Conservation (phyloP, 805 yeast species). For the Metschnikowia kofuensis region DNA sequence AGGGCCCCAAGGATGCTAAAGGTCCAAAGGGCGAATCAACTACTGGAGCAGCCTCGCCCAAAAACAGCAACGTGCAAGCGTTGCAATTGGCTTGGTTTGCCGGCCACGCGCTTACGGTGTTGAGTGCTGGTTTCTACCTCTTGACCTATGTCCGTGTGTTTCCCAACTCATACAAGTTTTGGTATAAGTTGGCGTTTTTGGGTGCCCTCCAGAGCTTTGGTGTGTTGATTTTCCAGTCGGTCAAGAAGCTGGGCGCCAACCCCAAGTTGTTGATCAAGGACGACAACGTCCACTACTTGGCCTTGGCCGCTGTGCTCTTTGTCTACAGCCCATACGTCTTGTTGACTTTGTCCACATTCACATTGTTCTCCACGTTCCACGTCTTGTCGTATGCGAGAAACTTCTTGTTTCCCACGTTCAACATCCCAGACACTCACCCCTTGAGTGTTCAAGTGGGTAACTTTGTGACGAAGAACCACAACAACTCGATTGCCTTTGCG, state of each 20-base stretch:
- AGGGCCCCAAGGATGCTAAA: background rate
- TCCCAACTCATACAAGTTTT: slow-evolving; percentile 22
- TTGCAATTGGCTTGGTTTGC: slow-evolving; percentile 77
- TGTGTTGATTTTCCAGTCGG: slow-evolving; percentile 62
- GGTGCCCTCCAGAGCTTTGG: slow-evolving; percentile 75
- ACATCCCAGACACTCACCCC: slow-evolving; percentile 33
- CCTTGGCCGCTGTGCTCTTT: slow-evolving; percentile 48
- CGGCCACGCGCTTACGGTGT: slow-evolving; percentile 38
- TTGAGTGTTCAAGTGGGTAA: slow-evolving; percentile 39
- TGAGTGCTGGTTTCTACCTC: slow-evolving; percentile 28
- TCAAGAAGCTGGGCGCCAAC: slow-evolving; percentile 29
- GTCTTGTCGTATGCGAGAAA: slow-evolving; percentile 66
- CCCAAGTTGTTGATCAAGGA: slow-evolving; percentile 32
- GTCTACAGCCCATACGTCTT: slow-evolving; percentile 56
- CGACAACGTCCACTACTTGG: slow-evolving; percentile 73
- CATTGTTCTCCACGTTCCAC: slow-evolving; percentile 79
- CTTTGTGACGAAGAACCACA: slow-evolving; percentile 35
- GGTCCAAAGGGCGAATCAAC: background rate
- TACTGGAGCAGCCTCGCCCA: background rate
- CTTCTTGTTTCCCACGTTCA: slow-evolving; percentile 59
- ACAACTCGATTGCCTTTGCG: slow-evolving; percentile 38
- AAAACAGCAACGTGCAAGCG: slow-evolving; percentile 27
- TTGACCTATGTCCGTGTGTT: slow-evolving; percentile 34
- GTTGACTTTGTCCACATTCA: slow-evolving; percentile 68
- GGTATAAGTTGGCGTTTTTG: slow-evolving; percentile 59